phyloP scores from a whole-genome alignment of 2,329 filamentous ascomycete genomes.

The Clonostachys solani region DNA sequence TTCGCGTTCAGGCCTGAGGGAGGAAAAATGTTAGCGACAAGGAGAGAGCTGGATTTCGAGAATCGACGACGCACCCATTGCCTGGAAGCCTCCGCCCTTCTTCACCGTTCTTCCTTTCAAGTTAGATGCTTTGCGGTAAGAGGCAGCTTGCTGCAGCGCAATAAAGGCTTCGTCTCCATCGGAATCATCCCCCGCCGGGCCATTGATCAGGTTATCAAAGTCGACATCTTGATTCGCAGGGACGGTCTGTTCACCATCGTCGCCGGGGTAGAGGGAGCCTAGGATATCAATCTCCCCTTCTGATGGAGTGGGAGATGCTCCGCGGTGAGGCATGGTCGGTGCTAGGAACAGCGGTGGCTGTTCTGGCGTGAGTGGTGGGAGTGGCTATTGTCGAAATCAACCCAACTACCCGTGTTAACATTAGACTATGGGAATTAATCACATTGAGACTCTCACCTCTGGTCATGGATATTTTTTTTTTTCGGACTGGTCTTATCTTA shows the following conservation, averaged over 20 bases:
- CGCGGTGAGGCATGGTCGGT: conserved; percentile 62
- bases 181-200: conserved; percentile 43
- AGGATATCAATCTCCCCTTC: conserved; percentile 93
- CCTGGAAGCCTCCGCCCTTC: conserved; percentile 95
- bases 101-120: conserved; percentile 82
- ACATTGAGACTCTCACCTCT: not conserved
- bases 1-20: conserved; percentile 66
- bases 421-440: not conserved
- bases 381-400: too few relatives aligned
- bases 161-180: conserved; percentile 87
- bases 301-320: conserved; percentile 76
- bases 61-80: conserved; percentile 61
- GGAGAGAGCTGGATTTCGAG: not conserved
- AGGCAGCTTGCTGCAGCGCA: conserved; percentile 78
- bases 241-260: conserved; percentile 35
- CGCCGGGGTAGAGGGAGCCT: conserved; percentile 65
- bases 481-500: conserved; percentile 28
- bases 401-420: too few relatives aligned
- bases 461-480: conserved; percentile 18
- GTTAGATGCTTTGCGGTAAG: conserved; percentile 80
- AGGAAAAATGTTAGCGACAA: not conserved
- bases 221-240: conserved; percentile 44
- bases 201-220: conserved; percentile 57
- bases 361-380: too few relatives aligned
- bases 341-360: too few relatives aligned